Evolutionary conservation across 495 filamentous ascomycete species (phyloP), one percentile per base, ranked within the genome.

Genomic region (Aspergillus sclerotioniger): DNA sequence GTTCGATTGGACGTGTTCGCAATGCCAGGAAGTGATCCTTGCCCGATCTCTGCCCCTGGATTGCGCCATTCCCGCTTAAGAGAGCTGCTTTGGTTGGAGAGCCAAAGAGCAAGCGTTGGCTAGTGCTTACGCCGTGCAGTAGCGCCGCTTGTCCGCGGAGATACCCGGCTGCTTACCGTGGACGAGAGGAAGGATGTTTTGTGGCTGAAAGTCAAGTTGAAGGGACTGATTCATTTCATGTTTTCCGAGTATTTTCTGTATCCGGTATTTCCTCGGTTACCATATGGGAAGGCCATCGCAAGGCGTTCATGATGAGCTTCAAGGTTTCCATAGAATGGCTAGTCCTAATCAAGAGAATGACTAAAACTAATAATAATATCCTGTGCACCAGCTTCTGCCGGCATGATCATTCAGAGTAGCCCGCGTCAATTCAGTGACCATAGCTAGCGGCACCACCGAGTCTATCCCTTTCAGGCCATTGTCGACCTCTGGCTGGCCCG

Each of bases 381-480:
- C 62, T 67, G 29, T 59, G 65, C 4, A 57, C 62, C 28, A 54
- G 50, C 8, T 67, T 55, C 21, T 16, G 50, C 39, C 31, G 58
- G 13, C 13, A 9, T 8, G 52, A 59, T 6, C 5, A 6, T 13
- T 13, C 15, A 13, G 13, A 6, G 5, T 13, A 41, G 12, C 37
- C 13, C 37, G 13, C 13, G n/a, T 41, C 37, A n/a, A 13, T 6
- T 12, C 37, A 13, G 13, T n/a, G 4, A 13, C n/a, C 12, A n/a
- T 41, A 2, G 17, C 15, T 20, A 19, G 33, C 21, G 58, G 58
- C 9, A 47, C 53, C 15, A 65, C 65, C 13, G 37, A 54, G 9
- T 53, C 63, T 8, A 66, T 66, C 28, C 28, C 33, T 66, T 66
- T 35, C 63, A 66, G 32, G 51, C 63, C 17, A 57, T 61, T 28